A percentile compares a stretch with the other conserved stretches of the same genome.
phyloP scores from a whole-genome alignment of 1,284 basidiomycete genomes.

The Leccinum subrobustum region DNA sequence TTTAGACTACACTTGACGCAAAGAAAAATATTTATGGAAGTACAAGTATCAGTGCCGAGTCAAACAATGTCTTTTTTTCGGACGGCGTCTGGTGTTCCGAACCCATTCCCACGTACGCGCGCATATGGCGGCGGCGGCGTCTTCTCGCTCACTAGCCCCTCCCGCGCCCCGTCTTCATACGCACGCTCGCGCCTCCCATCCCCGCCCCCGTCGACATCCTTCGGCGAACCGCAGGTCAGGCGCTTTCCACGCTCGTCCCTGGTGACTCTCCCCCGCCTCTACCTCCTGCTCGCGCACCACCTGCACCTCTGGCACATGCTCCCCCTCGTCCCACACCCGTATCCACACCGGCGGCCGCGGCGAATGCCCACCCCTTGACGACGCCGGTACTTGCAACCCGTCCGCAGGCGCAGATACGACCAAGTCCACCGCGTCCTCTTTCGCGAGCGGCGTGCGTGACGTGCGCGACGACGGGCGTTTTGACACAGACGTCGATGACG shows the following conservation, averaged over 20 bases:
- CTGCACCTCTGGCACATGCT: neutral
- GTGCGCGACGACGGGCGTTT: neutral
- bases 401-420: constrained; percentile 21
- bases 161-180: neutral
- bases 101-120: constrained; percentile 4
- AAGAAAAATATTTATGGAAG: no score
- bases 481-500: neutral
- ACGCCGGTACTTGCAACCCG: constrained; percentile 17
- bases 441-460: constrained; percentile 21
- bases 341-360: constrained; percentile 21
- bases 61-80: no score
- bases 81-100: neutral
- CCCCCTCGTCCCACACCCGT: constrained; percentile 26
- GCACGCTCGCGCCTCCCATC: neutral
- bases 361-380: constrained; percentile 18
- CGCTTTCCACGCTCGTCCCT: neutral
- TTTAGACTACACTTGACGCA: no score
- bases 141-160: constrained; percentile 11
- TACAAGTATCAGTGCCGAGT: no score
- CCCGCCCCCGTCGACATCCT: neutral
- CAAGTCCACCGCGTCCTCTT: constrained; percentile 33
- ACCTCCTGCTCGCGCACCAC: neutral
- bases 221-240: neutral
- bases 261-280: neutral
- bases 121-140: constrained; percentile 24